Evolutionary conservation across 192 early-diverging fungal species (phyloP).

Genomic region (Mortierella hygrophila): DNA sequence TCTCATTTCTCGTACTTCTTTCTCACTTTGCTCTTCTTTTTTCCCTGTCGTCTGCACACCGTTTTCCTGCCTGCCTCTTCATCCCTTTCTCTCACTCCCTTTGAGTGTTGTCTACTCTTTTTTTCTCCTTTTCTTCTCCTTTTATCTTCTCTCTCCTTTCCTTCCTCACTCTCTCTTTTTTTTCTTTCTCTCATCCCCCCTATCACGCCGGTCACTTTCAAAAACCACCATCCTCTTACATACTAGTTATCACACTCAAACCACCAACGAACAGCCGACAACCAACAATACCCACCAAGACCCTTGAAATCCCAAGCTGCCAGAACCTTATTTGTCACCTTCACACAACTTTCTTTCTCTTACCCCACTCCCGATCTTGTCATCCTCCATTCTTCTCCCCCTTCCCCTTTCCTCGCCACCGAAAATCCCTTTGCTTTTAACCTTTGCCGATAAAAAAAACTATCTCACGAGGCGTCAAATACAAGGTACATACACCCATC

Average conservation of each 20-base stretch:
- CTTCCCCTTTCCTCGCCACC: not conserved
- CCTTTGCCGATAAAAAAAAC: not conserved
- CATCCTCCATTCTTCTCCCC: not conserved
- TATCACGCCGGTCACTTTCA: not conserved
- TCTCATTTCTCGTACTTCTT: not conserved
- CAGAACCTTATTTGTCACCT: constrained; percentile 2
- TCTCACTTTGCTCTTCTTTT: not conserved
- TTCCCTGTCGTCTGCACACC: not conserved
- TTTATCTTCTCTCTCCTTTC: not conserved
- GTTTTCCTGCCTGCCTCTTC: not conserved
- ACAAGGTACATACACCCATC: not conserved
- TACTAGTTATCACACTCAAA: not conserved
- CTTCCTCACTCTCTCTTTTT: not conserved
- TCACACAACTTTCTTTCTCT: not conserved
- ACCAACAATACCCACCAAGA: not conserved
- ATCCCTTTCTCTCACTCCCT: not conserved
- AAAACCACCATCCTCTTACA: not conserved
- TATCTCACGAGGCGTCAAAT: constrained; percentile 2
- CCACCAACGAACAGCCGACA: not conserved
- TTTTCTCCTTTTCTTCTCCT: not conserved
- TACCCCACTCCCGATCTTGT: not conserved
- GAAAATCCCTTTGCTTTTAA: not conserved
- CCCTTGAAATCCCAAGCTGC: constrained; percentile 6
- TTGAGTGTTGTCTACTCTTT: not conserved
- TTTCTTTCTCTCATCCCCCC: not conserved